Evolutionary conservation across 345 rosid genomes (phyloP).

Genomic region (Eucalyptus regnans): DNA sequence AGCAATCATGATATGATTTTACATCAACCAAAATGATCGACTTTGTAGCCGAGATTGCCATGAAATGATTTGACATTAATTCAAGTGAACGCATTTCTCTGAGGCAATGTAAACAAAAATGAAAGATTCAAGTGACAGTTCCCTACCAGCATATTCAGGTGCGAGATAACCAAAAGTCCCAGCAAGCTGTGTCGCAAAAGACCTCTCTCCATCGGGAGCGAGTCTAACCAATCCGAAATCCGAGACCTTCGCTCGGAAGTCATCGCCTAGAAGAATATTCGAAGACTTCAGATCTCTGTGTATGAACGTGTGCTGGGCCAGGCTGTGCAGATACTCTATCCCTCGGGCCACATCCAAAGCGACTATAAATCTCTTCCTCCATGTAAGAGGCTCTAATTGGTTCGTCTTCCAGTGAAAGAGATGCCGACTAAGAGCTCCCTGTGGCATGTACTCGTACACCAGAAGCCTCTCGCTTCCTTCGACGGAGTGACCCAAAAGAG

Average conservation of each 20-base stretch:
- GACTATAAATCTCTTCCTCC: constrained; percentile 30
- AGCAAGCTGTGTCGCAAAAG: constrained; percentile 34
- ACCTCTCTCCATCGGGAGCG: constrained; percentile 36
- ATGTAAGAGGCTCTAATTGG: constrained; percentile 25
- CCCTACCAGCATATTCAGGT: constrained; percentile 54
- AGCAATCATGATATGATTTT: neutral
- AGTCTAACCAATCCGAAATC: constrained; percentile 51
- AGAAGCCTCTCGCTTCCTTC: constrained; percentile 37
- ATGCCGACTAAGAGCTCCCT: constrained; percentile 40
- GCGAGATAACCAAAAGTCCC: constrained; percentile 60
- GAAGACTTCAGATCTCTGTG: constrained; percentile 55
- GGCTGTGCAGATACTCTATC: constrained; percentile 43
- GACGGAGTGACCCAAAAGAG: constrained; percentile 28
- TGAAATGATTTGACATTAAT: neutral
- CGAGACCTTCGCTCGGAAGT: constrained; percentile 37
- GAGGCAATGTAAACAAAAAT: neutral
- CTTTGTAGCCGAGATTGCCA: neutral
- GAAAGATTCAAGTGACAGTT: neutral
- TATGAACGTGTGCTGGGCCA: constrained; percentile 34
- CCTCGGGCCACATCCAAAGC: constrained; percentile 53
- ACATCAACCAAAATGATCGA: neutral
- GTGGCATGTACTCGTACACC: constrained; percentile 42
- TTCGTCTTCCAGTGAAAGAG: constrained; percentile 30
- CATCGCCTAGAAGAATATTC: constrained; percentile 40
- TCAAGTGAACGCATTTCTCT: neutral